Base-by-base conservation (phyloP, 2,329 filamentous ascomycete species). In the Clarireedia homoeocarpa region DNA sequence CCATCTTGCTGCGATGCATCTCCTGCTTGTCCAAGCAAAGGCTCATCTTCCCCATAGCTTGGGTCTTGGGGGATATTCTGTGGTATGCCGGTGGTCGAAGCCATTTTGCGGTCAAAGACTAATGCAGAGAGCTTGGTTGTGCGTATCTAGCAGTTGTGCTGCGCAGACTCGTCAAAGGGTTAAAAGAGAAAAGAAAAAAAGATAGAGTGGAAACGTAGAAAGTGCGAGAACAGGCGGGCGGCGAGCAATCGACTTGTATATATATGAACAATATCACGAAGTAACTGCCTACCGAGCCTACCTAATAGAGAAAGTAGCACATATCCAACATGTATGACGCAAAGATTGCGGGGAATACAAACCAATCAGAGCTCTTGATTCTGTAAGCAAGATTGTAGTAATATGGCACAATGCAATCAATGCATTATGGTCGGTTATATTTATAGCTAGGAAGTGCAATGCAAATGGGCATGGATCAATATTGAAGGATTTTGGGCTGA, bases 1-100 rank as follows among this genome's bases (percentile, higher is more conserved):
- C 79, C 78, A 39, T 85, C 79, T 57, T 74, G 74, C 74, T 95
- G 89, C 49, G 82, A 80, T 9, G 82, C 88, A 73, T 91, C 88
- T 48, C 89, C 89, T 45, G 83, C 78, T 50, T 77, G 75, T 53
- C 86, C 87, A 34, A 92, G 75, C 53, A 92, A 74, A 61, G 88
- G 88, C 66, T 89, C 84, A 51, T 85, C 77, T 66, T 89, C 86
- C 36, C 62, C 63, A 14, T 56, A 47, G 5, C 52, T 61, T 20
- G 75, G 74, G 45, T 67, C 57, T 9, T 59, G 30, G 6, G 55
- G 60, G 39, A 53, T 24, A 15, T 23, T 45, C 50, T 51, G 36
- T 24, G 85, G 84, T 57, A 86, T 80, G 53, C 83, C 84, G 38
- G 85, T 85, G 54, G 83, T 78, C 59, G 85, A 88, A 34, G 85